Base-by-base conservation (phyloP, 495 filamentous ascomycete genomes). In the Elasticomyces elasticus region DNA sequence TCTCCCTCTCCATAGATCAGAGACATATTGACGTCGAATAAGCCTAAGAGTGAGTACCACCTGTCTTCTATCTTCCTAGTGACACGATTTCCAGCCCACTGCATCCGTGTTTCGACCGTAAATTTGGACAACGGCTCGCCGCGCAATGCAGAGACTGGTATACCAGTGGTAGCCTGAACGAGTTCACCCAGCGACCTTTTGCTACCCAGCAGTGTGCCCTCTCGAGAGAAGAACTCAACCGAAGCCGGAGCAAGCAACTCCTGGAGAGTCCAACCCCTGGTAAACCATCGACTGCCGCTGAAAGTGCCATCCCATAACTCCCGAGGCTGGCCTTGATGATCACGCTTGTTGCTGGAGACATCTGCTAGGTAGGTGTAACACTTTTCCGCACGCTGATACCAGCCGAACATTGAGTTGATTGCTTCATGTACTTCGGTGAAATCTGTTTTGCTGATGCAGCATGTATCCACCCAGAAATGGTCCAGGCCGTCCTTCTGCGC, bases 361-460 rank as follows among this genome's bases (percentile, higher is more conserved):
- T 58, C 59, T 10, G 30, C 20, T 5, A 58, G 46, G 27, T 58
- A 59, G 10, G 31, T 50, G 30, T 62, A 62, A 30, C 59, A 61
- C 20, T 19, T 35, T 11, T 7, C 24, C 17, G 58, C 54, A 23
- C 37, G 27, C n/a, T 30, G 37, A 43, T 61, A 61, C 58, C 58
- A 61, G 20, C 19, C 17, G 41, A 60, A 57, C 58, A 61, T 60
- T 3, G 54, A 60, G 25, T 56, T 60, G 40, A 60, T 56, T 15
- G 57, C 52, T 33, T 56, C 58, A 7, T 11, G 22, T 27, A 61
- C 37, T 30, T 61, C 58, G 12, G 40, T 26, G 42, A 23, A 43
- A 33, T 31, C 54, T 17, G 17, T 49, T 27, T 58, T 52, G 20
- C 56, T 33, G 24, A 61, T 61, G 49, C 58, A 61, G 48, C 58